Evolutionary conservation across 2,329 filamentous ascomycete genomes (phyloP).

Genomic region (Alternaria postmessia): DNA sequence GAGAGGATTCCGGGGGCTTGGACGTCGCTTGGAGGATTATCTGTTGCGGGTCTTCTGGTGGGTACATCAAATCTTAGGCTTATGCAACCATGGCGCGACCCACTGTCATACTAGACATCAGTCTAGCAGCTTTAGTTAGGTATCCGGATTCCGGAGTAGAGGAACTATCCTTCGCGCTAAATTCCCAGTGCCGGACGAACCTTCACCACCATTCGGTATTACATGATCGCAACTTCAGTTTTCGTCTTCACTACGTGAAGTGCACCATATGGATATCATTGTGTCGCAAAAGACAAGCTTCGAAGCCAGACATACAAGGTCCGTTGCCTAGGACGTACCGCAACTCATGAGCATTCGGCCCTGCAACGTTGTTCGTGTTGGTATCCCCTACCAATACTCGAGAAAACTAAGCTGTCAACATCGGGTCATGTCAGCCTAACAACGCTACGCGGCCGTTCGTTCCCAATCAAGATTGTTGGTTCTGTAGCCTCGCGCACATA

Average conservation of each 20-base stretch:
- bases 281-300: background rate
- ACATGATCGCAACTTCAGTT: background rate
- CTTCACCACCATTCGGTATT: background rate
- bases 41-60: conserved; percentile 10
- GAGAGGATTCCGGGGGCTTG: background rate
- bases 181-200: background rate
- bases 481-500: background rate
- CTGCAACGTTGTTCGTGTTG: background rate
- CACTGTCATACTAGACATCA: conserved; percentile 8
- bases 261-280: background rate
- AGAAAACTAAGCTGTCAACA: background rate
- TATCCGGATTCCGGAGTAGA: background rate
- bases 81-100: conserved; percentile 8
- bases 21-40: background rate
- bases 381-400: background rate
- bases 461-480: background rate
- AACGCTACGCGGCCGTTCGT: background rate
- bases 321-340: background rate
- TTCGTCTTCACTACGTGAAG: background rate
- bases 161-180: background rate
- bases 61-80: conserved; percentile 4
- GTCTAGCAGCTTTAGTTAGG: background rate
- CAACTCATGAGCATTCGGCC: background rate
- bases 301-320: background rate
- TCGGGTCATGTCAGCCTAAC: background rate